These are phyloP conservation scores for Stephanocyclus meneghinianus DNA, from an alignment of 352 stramenopile species.

Conservation along the genomic window DNA sequence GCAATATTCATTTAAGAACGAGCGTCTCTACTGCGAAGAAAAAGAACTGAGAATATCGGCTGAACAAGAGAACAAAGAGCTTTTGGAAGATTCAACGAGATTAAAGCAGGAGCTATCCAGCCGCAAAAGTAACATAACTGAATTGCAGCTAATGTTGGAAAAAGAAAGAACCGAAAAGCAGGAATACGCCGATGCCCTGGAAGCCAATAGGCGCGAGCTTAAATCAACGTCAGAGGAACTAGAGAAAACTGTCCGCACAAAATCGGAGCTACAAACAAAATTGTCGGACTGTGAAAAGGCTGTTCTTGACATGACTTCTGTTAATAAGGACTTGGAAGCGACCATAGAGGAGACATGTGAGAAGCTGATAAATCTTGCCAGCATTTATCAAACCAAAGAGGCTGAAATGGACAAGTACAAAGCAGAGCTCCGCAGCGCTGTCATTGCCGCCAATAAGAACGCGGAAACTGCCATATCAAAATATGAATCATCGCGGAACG, in stretches of 20 bases:
- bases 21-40: conserved; percentile 25
- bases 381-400: conserved; percentile 66
- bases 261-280: conserved; percentile 46
- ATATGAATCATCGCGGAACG: conserved; percentile 35
- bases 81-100: conserved; percentile 20
- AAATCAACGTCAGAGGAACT: conserved; percentile 40
- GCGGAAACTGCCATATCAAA: conserved; percentile 43
- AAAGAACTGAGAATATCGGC: conserved; percentile 22
- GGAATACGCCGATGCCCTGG: conserved; percentile 23
- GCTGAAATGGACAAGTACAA: conserved; percentile 50
- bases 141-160: conserved; percentile 50
- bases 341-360: conserved; percentile 61
- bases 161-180: conserved; percentile 36
- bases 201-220: conserved; percentile 31
- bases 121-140: conserved; percentile 39
- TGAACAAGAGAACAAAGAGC: conserved; percentile 20
- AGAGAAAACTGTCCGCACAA: conserved; percentile 18
- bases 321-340: conserved; percentile 52
- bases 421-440: conserved; percentile 37
- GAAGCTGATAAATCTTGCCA: conserved; percentile 63
- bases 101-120: conserved; percentile 26
- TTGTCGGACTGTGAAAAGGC: conserved; percentile 58
- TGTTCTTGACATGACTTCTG: conserved; percentile 51
- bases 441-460: conserved; percentile 38
- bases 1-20: conserved; percentile 17